Evolutionary conservation across 1,139 yeast species (phyloP), one percentile per base, ranked within the genome.

Genomic region (Groenewaldozyma auringiensis): DNA sequence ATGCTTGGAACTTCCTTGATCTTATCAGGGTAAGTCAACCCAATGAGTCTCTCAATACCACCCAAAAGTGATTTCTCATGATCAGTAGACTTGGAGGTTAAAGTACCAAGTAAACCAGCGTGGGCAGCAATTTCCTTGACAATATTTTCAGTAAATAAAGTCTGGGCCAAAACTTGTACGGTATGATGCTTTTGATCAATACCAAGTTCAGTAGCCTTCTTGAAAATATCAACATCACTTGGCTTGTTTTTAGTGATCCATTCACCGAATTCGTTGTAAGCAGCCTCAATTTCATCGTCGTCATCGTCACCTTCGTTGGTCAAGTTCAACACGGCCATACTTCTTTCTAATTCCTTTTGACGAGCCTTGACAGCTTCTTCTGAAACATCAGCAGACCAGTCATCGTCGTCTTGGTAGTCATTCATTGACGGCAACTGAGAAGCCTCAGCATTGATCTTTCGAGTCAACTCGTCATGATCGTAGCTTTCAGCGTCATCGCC

Each of bases 371-470:
- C 87, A 46, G 98, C 98, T 67, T 88, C 98, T 64, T 85, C 95
- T 44, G 96, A 85, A 79, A 92, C 85, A 65, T 92, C 99, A 44
- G 89, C 96, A 18, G 97, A 88, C 98, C 98, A 92, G 58, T 86
- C 96, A 62, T 88, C 96, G 53, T 79, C 79, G 25, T 35, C 47
- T 55, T 79, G 81, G 47, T 83, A 79, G 48, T 78, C 76, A 52
- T 74, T 73, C 31, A 69, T 64, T 38, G 61, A 65, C 29, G 74
- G 71, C 53, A 85, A 72, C 44, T 75, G 79, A 13, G 88, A 83
- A 25, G 94, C 95, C 63, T 85, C 95, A 40, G 89, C 88, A 58
- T 84, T 81, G 66, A 87, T 83, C 62, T 84, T 83, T 63, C 81
- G 76, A 39, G 94, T 79, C 58, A 86, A 75, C 50, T 78, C 81